Conservation (phyloP, 257 asterid species). For the Jasminum sambac region DNA sequence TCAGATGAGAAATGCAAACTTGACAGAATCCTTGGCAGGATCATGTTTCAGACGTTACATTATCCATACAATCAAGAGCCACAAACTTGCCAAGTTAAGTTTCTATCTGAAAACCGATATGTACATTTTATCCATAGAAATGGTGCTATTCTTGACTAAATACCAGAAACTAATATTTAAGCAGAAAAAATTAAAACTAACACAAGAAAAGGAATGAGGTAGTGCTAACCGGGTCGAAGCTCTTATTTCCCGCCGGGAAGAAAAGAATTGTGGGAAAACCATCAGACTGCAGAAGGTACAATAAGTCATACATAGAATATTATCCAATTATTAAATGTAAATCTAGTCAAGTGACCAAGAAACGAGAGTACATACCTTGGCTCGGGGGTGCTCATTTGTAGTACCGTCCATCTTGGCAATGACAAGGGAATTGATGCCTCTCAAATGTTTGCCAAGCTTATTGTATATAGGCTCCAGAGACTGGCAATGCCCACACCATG, state of each 20-base stretch:
- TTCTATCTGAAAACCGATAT: no score
- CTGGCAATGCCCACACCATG: slow-evolving; percentile 98
- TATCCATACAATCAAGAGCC: no score
- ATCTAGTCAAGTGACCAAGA: not conserved
- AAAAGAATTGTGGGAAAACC: slow-evolving; percentile 95
- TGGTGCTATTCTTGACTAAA: no score
- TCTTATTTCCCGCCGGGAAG: slow-evolving; percentile 97
- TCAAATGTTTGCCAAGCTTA: slow-evolving; percentile 80
- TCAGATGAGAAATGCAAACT: no score
- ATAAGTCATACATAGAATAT: not conserved
- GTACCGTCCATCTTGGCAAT: slow-evolving; percentile 99
- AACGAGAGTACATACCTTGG: slow-evolving; percentile 57
- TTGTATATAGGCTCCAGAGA: slow-evolving; percentile 79
- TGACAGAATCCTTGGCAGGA: no score
- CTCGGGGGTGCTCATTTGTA: slow-evolving; percentile 92
- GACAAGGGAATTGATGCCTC: slow-evolving; percentile 68
- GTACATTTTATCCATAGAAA: no score
- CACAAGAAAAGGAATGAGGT: not conserved
- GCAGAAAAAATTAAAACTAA: no score
- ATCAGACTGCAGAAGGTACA: slow-evolving; percentile 55
- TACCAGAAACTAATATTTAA: no score
- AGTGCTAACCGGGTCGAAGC: slow-evolving; percentile 87
- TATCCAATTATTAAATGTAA: not conserved
- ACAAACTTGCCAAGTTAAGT: no score
- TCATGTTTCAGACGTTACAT: no score